Evolutionary conservation across 2,329 filamentous ascomycete genomes (phyloP).

Genomic region (Gaeumannomyces tritici): DNA sequence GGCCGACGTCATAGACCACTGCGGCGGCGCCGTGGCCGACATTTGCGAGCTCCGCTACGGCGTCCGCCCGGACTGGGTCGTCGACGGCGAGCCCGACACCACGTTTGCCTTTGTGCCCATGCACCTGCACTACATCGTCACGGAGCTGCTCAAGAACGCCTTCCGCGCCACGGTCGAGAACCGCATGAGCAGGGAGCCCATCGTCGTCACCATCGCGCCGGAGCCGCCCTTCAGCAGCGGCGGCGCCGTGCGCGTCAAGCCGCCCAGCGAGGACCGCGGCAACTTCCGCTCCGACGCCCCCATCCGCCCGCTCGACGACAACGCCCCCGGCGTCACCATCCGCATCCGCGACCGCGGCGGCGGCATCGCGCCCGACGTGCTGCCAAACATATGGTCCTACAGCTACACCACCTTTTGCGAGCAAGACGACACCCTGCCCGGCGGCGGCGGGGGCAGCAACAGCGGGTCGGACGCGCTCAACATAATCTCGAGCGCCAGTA

Average conservation of each 20-base stretch:
- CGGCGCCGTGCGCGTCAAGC: conserved; percentile 21
- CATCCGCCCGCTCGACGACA: conserved; percentile 50
- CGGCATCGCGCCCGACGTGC: conserved; percentile 75
- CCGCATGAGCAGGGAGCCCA: conserved; percentile 66
- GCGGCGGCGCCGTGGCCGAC: conserved; percentile 84
- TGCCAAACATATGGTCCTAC: conserved; percentile 91
- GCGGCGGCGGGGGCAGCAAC: conserved; percentile 27
- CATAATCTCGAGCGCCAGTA: conserved; percentile 62
- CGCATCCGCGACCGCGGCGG: conserved; percentile 93
- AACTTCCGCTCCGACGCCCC: conserved; percentile 28
- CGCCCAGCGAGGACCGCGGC: conserved; percentile 27
- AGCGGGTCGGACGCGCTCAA: conserved; percentile 55
- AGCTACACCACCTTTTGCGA: conserved; percentile 92
- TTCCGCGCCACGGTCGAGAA: conserved; percentile 89
- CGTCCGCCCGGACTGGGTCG: conserved; percentile 66
- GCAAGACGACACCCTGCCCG: conserved; percentile 33
- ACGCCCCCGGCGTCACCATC: conserved; percentile 81
- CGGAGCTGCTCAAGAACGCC: conserved; percentile 91
- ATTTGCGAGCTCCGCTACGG: conserved; percentile 97
- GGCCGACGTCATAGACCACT: conserved; percentile 70
- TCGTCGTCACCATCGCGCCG: conserved; percentile 86
- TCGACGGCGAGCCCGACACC: conserved; percentile 81
- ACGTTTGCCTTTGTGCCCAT: conserved; percentile 90
- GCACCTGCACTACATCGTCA: conserved; percentile 95
- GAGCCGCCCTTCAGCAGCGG: conserved; percentile 31